Evolutionary conservation across 306 rosid species (phyloP), one percentile per base, ranked within the genome.

Genomic region (Chamaecrista fasciculata): DNA sequence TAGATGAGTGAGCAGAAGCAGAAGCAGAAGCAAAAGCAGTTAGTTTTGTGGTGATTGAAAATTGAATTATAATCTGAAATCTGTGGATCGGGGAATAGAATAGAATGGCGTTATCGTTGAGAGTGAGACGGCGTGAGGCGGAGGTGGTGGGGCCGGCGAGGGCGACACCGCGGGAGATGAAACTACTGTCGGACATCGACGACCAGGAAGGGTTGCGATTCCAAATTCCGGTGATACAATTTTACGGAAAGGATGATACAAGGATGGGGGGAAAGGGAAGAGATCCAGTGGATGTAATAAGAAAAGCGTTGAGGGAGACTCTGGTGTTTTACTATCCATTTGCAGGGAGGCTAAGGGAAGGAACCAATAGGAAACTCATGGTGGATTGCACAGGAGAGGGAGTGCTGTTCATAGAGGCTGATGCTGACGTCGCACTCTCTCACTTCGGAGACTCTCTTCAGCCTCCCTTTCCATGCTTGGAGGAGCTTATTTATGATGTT

Each of bases 381-480:
- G 43, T 57, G 15, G 63, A 57, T 31, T 57, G 63, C 11, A 57
- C 16, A 8, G 63, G 43, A 5, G 63, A 57, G 3, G 63, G 63
- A 1, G 63, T 57, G 1, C 8, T 29, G n/a, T 57, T 57, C 42
- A 57, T 28, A 0, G 63, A 57, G n/a, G 63, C 63, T 0, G 63
- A 57, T 31, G 63, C 63, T 31, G 63, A 57, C 23, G 5, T 57
- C 43, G 9, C 63, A 1, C 25, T 57, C 15, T 42, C 8, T 21
- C 24, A 18, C 3, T 57, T 57, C 19, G 63, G 63, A n/a, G 63
- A 57, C 1, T 4, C 63, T 8, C 63, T 57, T 57, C 63, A 57
- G 43, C 63, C 63, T 57, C 63, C 63, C 1, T 57, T 57, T 8
- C 63, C 63, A 2, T n/a, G 63, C 40, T 16, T 57, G 63, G 63